Percentiles rank a stretch among this genome's conserved stretches.
phyloP scores from a whole-genome alignment of 257 asterid genomes.

The Solanum appendiculatum region DNA sequence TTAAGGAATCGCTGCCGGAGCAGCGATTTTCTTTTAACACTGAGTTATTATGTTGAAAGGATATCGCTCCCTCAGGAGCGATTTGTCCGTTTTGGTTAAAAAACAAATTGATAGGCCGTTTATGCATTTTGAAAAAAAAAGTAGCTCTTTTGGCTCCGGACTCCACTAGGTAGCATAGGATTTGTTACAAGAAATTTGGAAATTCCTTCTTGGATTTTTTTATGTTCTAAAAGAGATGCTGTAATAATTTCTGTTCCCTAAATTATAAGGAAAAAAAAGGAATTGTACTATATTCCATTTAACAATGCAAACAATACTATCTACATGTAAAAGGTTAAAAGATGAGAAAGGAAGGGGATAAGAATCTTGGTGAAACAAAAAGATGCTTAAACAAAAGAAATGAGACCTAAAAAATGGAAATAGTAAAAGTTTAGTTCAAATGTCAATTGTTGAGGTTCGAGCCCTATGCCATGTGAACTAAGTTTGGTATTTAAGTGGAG shows the following conservation, averaged over 20 bases:
- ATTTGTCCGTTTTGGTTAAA: no score
- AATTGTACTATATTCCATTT: not conserved
- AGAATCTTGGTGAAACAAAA: not conserved
- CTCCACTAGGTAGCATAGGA: not conserved
- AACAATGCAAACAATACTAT: not conserved
- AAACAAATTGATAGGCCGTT: no score
- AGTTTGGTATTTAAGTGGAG: not conserved
- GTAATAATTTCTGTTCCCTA: not conserved
- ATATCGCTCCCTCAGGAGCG: no score
- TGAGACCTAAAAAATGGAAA: not conserved
- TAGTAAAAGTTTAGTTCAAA: not conserved
- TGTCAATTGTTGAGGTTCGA: not conserved
- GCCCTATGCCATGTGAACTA: not conserved
- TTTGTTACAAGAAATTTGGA: not conserved
- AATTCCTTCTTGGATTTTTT: not conserved
- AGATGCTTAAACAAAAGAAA: not conserved
- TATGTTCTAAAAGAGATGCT: not conserved
- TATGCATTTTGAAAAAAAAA: no score
- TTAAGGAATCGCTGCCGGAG: no score
- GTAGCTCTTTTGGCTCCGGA: no score
- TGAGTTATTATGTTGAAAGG: no score
- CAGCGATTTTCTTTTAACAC: no score
- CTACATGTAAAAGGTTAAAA: not conserved
- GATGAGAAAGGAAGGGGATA: not conserved
- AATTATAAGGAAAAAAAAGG: not conserved